A percentile compares a stretch with the other conserved stretches of the same genome.
phyloP scores from a whole-genome alignment of 2,329 filamentous ascomycete genomes.

The Capronia epimyces region DNA sequence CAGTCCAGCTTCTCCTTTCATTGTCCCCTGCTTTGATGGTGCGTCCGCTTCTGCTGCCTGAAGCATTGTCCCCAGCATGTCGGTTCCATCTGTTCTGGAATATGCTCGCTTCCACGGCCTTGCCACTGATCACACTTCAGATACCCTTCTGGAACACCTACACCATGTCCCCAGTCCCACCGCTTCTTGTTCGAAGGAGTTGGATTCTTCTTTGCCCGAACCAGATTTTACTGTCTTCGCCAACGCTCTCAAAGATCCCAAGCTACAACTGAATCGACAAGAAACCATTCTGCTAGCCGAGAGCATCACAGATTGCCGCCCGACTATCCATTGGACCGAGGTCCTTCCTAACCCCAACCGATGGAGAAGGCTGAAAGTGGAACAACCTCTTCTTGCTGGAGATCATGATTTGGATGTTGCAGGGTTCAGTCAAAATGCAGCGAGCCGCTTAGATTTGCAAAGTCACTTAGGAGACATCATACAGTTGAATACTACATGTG shows the following conservation, averaged over 20 bases:
- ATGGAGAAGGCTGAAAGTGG: slow-evolving; percentile 37
- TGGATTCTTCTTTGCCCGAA: slow-evolving; percentile 23
- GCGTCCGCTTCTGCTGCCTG: background rate
- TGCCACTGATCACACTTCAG: slow-evolving; percentile 35
- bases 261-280: slow-evolving; percentile 33
- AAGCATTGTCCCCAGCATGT: slow-evolving; percentile 10
- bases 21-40: background rate
- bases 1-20: background rate
- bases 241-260: slow-evolving; percentile 31
- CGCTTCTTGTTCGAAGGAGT: background rate
- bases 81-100: slow-evolving; percentile 40
- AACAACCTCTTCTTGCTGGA: slow-evolving; percentile 40
- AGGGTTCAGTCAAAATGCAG: slow-evolving; percentile 32
- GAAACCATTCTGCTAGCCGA: slow-evolving; percentile 33
- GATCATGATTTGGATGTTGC: slow-evolving; percentile 44
- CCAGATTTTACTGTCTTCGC: slow-evolving; percentile 26
- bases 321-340: slow-evolving; percentile 20
- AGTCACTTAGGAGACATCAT: background rate
- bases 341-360: slow-evolving; percentile 26
- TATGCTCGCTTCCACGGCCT: slow-evolving; percentile 46
- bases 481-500: background rate
- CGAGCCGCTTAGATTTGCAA: background rate
- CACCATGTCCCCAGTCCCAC: slow-evolving; percentile 10
- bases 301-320: slow-evolving; percentile 26
- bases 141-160: slow-evolving; percentile 29